Conservation (phyloP, 805 yeast genomes). For the Metschnikowia dekortorum region DNA sequence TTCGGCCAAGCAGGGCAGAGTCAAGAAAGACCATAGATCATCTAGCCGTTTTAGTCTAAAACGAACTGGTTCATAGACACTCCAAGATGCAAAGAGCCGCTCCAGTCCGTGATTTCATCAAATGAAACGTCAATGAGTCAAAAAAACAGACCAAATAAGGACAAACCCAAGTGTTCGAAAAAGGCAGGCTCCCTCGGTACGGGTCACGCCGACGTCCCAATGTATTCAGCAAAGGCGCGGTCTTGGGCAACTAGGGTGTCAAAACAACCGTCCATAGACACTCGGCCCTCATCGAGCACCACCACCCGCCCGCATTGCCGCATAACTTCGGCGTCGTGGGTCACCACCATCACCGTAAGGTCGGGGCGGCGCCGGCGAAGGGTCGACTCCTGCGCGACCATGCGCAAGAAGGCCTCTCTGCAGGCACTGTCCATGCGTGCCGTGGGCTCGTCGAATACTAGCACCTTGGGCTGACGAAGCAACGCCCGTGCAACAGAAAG, state of each 20-base stretch:
- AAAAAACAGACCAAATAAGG: no score
- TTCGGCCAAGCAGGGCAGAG: no score
- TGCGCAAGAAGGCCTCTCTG: slow-evolving; percentile 42
- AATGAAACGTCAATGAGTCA: no score
- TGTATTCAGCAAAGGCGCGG: slow-evolving; percentile 22
- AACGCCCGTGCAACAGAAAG: slow-evolving; percentile 81
- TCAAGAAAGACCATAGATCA: no score
- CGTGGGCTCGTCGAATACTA: slow-evolving; percentile 87
- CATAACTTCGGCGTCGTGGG: slow-evolving; percentile 73
- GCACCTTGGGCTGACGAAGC: slow-evolving; percentile 55
- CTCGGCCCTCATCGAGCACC: slow-evolving; percentile 44
- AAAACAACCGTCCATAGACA: slow-evolving; percentile 44
- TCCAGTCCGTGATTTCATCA: no score
- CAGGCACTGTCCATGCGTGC: slow-evolving; percentile 76
- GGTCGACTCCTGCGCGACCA: slow-evolving; percentile 37
- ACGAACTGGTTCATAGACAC: no score
- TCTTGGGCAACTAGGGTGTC: slow-evolving; percentile 18
- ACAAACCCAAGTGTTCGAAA: no score
- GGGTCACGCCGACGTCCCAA: no score
- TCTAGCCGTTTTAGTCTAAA: no score
- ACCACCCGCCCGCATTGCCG: slow-evolving; percentile 48
- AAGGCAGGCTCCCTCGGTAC: background rate
- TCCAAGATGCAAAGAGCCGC: no score
- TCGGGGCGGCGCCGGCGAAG: slow-evolving; percentile 15
- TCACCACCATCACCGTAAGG: slow-evolving; percentile 54